These are phyloP conservation scores for Fusarium compactum DNA, from an alignment of 2,329 filamentous ascomycete species.

Conservation along the genomic window DNA sequence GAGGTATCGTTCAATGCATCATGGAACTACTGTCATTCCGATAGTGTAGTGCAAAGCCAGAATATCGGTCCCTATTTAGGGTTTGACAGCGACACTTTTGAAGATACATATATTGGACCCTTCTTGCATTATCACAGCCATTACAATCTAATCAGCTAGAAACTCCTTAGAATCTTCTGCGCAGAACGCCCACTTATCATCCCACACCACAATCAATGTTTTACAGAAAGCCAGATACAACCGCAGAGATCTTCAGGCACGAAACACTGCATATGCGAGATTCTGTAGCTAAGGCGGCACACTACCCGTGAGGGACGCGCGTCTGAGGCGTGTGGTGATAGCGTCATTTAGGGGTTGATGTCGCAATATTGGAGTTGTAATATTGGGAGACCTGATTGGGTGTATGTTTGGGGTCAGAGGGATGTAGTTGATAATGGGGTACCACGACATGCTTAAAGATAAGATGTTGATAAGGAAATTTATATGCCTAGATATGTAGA, in stretches of 20 bases:
- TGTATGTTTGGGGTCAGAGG: background rate
- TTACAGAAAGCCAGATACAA: background rate
- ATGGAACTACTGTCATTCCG: background rate
- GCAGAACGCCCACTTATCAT: background rate
- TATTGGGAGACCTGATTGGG: conserved; percentile 2
- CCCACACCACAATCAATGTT: background rate
- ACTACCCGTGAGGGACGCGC: background rate
- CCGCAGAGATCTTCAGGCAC: background rate
- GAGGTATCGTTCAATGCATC: background rate
- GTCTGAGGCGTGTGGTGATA: background rate
- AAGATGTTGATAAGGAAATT: background rate
- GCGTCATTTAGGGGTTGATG: conserved; percentile 3
- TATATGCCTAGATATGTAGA: too few relatives aligned
- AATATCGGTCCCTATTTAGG: accelerated
- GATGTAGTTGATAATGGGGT: background rate
- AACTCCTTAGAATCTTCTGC: background rate
- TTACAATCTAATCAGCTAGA: background rate
- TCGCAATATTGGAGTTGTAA: background rate
- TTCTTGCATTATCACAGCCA: background rate
- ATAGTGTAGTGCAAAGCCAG: background rate
- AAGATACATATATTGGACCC: background rate
- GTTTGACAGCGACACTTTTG: background rate
- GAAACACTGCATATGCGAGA: conserved; percentile 17
- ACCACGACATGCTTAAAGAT: conserved; percentile 5
- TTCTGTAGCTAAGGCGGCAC: conserved; percentile 2